A percentile compares a stretch with the other conserved stretches of the same genome.
phyloP scores from a whole-genome alignment of 495 filamentous ascomycete species.

The Chaetomium cochliodes region DNA sequence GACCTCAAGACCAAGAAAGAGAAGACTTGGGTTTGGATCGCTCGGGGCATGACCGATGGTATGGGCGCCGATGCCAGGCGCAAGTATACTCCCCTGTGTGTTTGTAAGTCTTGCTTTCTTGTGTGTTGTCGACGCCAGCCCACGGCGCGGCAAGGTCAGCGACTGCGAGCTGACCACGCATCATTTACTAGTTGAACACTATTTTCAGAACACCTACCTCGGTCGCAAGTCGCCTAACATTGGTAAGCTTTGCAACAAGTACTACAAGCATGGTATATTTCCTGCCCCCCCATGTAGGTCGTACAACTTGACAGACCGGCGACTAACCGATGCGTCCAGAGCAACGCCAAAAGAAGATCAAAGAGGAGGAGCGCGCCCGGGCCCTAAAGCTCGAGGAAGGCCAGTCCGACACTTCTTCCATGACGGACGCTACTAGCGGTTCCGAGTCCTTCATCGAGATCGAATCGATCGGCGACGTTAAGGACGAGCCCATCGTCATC shows the following conservation, averaged over 20 bases:
- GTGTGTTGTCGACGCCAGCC: background rate
- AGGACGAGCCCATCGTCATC: slow-evolving; percentile 1
- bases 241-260: background rate
- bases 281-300: too few relatives aligned
- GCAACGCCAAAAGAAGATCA: background rate
- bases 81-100: slow-evolving; percentile 37
- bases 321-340: slow-evolving; percentile 11
- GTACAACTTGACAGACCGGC: background rate
- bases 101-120: slow-evolving; percentile 37
- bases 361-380: background rate
- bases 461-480: background rate
- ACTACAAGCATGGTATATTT: slow-evolving; percentile 8
- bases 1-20: slow-evolving; percentile 27
- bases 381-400: background rate
- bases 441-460: background rate
- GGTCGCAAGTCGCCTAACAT: slow-evolving; percentile 38
- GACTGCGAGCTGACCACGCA: slow-evolving; percentile 16
- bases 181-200: slow-evolving; percentile 45
- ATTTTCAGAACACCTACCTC: slow-evolving; percentile 42
- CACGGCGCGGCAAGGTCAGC: background rate
- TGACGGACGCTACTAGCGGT: background rate
- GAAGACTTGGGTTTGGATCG: slow-evolving; percentile 37
- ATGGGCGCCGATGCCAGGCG: slow-evolving; percentile 36
- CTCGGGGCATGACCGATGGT: slow-evolving; percentile 31
- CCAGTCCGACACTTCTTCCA: background rate